Base-by-base conservation (phyloP, 306 rosid species). In the Prunus campanulata region DNA sequence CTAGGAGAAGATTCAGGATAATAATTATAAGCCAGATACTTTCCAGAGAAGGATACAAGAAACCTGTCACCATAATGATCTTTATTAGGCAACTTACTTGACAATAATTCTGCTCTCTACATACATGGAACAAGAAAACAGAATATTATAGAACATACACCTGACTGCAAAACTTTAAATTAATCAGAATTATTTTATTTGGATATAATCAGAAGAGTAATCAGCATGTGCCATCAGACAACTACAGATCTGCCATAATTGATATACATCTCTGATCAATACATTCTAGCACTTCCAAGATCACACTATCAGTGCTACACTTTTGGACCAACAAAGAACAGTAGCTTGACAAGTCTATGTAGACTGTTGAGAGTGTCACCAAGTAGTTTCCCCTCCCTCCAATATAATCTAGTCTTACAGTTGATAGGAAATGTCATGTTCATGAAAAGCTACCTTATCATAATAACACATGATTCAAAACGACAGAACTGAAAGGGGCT, bases 21-120 rank as follows among this genome's bases (percentile, higher is more conserved):
- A 75, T 71, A 84, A 74, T 86, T 84, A 77, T 56, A 79, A 12
- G 84, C 83, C 80, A 91, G 87, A 89, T 96, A 96, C 79, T 88
- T 96, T 19, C 99, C 99, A 49, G 90, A 75, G 77, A 96, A 92
- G 50, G 99, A 96, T 78, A 96, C 79, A 56, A 96, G 97, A 84
- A 88, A 86, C 92, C 99, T 96, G 98, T 67, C 85, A 90, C 48
- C 72, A 76, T 60, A 56, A 83, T 52, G 71, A 76, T 77, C 68
- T 35, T 52, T 70, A 65, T 49, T 79, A 44, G 64, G 78, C 75
- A 79, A 9, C 66, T 62, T 47, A 65, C 22, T 65, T 20, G 6
- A 60, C 25, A 76, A 22, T 20, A 57, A 35, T 64, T 71, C 59
- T 25, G 14, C 73, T 52, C 54, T 69, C 81, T 55, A 80, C 27